Percentiles rank a stretch among this genome's conserved stretches.
Conservation (phyloP, 2,329 filamentous ascomycete genomes). For the Ilyonectria robusta region DNA sequence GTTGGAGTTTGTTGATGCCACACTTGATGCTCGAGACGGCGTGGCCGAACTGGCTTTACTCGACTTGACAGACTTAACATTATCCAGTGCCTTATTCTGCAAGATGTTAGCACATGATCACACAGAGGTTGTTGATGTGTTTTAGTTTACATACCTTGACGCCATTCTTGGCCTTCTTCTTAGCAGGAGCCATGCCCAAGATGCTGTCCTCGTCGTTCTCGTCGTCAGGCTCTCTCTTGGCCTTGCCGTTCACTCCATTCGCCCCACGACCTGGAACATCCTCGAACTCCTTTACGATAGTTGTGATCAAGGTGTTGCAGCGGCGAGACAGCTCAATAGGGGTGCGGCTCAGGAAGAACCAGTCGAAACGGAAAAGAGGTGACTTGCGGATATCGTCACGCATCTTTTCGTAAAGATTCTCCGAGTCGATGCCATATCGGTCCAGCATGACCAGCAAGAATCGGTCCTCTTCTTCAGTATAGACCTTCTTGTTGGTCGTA, state of each 20-base stretch:
- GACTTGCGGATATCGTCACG: conserved; percentile 97
- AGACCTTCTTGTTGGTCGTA: conserved; percentile 99
- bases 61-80: conserved; percentile 86
- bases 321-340: conserved; percentile 92
- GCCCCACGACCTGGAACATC: conserved; percentile 68
- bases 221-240: conserved; percentile 83
- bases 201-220: conserved; percentile 89
- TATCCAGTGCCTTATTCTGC: conserved; percentile 94
- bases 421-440: conserved; percentile 91
- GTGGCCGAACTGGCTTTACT: conserved; percentile 83
- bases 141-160: conserved; percentile 76
- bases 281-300: conserved; percentile 95
- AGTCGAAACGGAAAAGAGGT: conserved; percentile 96
- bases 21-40: conserved; percentile 89
- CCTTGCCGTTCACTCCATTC: conserved; percentile 76
- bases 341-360: conserved; percentile 98
- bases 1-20: conserved; percentile 79
- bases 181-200: conserved; percentile 84
- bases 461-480: conserved; percentile 97
- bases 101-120: conserved; percentile 33
- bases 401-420: conserved; percentile 91
- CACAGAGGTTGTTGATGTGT: neutral
- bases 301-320: conserved; percentile 94
- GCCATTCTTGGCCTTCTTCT: conserved; percentile 94
- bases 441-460: conserved; percentile 96